Evolutionary conservation across 805 yeast genomes (phyloP).

Genomic region (Candida khao-thaluensis): DNA sequence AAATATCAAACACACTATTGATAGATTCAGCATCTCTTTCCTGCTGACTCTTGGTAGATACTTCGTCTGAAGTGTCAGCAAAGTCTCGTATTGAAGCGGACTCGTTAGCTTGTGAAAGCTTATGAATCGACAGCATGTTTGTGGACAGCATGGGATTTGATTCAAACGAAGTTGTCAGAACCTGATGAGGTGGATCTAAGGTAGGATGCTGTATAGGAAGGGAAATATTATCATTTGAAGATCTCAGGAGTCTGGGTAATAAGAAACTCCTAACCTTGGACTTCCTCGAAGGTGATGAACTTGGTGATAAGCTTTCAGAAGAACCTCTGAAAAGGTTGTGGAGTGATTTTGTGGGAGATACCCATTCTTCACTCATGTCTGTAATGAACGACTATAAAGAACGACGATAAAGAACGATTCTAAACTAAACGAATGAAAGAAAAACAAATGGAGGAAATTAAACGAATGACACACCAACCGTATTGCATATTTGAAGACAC

Average conservation of each 20-base stretch:
- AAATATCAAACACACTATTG: slow-evolving; percentile 31
- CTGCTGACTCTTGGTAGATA: not conserved
- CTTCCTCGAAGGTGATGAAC: slow-evolving; percentile 7
- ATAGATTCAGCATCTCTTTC: slow-evolving; percentile 28
- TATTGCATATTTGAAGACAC: not conserved
- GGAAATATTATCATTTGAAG: slow-evolving; percentile 1
- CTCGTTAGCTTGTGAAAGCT: not conserved
- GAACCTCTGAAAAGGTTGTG: slow-evolving; percentile 23
- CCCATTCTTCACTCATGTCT: slow-evolving; percentile 14
- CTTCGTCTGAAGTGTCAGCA: slow-evolving; percentile 34
- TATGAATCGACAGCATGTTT: not conserved
- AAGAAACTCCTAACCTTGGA: slow-evolving; percentile 1
- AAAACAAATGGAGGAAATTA: not conserved
- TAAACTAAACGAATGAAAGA: not conserved
- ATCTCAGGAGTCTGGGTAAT: not conserved
- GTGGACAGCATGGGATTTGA: no score
- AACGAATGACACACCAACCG: not conserved
- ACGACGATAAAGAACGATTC: not conserved
- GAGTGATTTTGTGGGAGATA: slow-evolving; percentile 29
- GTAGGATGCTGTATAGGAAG: slow-evolving; percentile 4
- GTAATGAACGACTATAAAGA: no score
- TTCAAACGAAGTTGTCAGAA: no score
- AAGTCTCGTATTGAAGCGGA: slow-evolving; percentile 30
- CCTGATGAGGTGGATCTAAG: slow-evolving; percentile 1
- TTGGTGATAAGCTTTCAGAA: slow-evolving; percentile 17